These are phyloP conservation scores for Hordeum pubiflorum DNA, from an alignment of 202 grass and related monocot genomes.

Conservation along the genomic window DNA sequence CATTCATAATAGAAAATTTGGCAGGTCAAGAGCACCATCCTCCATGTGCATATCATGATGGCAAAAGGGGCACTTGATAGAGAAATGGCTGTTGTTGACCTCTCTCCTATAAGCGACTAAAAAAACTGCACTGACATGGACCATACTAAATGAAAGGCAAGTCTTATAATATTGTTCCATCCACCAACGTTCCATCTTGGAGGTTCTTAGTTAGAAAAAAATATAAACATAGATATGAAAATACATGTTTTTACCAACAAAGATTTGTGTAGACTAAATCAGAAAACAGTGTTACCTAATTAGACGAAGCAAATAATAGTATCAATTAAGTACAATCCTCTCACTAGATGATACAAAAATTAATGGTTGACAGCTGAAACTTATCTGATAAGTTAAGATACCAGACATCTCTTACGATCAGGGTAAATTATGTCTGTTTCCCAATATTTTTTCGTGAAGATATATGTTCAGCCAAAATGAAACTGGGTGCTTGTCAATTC, in stretches of 20 bases:
- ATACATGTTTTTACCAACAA: background rate
- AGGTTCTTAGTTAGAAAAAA: background rate
- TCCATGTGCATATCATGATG: background rate
- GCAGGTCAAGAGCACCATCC: background rate
- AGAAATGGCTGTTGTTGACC: conserved; percentile 27
- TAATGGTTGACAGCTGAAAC: background rate
- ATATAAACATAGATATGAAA: background rate
- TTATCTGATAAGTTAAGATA: background rate
- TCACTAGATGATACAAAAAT: background rate
- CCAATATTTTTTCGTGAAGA: background rate
- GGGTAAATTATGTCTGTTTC: background rate
- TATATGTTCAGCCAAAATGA: background rate
- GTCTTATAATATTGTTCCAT: conserved; percentile 21
- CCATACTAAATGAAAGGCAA: conserved; percentile 1
- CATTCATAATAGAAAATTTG: conserved; percentile 8
- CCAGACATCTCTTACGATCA: background rate
- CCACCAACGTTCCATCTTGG: background rate
- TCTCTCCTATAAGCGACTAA: conserved; percentile 14
- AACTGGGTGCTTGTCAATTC: background rate
- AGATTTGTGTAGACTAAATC: background rate
- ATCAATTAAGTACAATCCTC: background rate
- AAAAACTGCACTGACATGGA: conserved; percentile 8
- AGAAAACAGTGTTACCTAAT: background rate
- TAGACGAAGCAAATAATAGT: background rate
- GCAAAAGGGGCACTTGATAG: conserved; percentile 6